Conservation (phyloP, 257 asterid genomes). For the Solanum commersonii region DNA sequence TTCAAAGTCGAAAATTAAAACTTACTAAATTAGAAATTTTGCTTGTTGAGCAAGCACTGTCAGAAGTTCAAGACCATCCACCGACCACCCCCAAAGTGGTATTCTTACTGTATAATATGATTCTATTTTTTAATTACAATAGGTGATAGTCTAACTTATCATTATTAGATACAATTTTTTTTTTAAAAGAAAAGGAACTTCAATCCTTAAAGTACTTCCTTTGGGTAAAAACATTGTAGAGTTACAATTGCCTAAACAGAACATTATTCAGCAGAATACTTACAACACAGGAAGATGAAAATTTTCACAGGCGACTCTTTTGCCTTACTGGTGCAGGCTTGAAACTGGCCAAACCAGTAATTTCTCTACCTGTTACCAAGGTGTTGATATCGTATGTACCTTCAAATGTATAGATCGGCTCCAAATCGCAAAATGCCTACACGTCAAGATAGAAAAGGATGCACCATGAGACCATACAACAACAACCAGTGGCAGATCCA, state of each 20-base stretch:
- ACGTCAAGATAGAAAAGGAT: neutral
- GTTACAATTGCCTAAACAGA: neutral
- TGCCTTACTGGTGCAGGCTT: constrained; percentile 47
- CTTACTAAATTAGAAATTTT: neutral
- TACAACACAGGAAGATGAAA: neutral
- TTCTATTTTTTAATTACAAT: neutral
- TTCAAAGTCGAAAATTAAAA: no score
- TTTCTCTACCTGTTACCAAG: constrained; percentile 80
- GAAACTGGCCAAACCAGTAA: constrained; percentile 85
- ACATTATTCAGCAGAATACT: neutral
- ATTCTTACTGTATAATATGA: neutral
- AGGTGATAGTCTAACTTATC: neutral
- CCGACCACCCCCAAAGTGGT: neutral
- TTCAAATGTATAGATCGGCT: constrained; percentile 89
- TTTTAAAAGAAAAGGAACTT: neutral
- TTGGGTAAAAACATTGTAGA: neutral
- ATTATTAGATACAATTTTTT: neutral
- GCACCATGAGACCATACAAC: neutral
- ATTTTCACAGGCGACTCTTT: constrained; percentile 56
- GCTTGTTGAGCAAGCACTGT: neutral
- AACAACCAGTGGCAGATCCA: no score
- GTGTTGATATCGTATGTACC: constrained; percentile 98
- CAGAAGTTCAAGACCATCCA: neutral
- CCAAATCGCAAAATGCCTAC: constrained; percentile 97
- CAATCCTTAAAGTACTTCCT: neutral